Evolutionary conservation across 2,329 filamentous ascomycete genomes (phyloP).

Genomic region (Alternaria viburni): DNA sequence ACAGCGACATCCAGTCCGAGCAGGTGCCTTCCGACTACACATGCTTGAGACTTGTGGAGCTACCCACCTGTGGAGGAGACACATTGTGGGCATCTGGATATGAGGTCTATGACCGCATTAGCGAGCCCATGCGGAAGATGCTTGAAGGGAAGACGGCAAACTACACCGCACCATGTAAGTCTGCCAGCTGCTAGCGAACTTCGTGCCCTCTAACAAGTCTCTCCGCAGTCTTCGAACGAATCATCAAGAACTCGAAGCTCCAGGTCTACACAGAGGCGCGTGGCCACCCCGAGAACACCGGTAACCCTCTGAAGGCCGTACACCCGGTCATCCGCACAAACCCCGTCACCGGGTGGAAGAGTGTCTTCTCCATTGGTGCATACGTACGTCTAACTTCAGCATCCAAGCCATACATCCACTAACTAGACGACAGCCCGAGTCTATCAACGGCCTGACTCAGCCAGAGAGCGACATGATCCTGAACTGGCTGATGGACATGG

Average conservation of each 20-base stretch:
- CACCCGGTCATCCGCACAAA: constrained; percentile 64
- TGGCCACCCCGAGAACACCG: constrained; percentile 59
- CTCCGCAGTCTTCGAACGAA: constrained; percentile 3
- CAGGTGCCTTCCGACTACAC: constrained; percentile 11
- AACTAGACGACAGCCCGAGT: not conserved
- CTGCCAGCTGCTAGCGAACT: not conserved
- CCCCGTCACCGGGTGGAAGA: constrained; percentile 64
- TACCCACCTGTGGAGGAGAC: constrained; percentile 3
- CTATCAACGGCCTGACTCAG: constrained; percentile 5
- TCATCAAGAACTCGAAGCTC: constrained; percentile 5
- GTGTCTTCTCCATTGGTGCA: constrained; percentile 51
- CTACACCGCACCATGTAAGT: constrained; percentile 8
- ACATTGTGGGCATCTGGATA: constrained; percentile 9
- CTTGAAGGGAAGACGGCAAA: constrained; percentile 5
- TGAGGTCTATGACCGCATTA: constrained; percentile 7
- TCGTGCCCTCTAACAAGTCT: not conserved
- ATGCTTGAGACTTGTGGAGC: not conserved
- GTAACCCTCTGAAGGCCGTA: constrained; percentile 52
- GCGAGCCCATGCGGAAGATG: constrained; percentile 6
- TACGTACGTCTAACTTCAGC: not conserved
- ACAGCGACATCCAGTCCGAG: constrained; percentile 7
- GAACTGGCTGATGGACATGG: constrained; percentile 6
- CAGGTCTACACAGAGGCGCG: constrained; percentile 37
- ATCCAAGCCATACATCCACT: constrained; percentile 38
- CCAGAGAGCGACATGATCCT: constrained; percentile 8